Evolutionary conservation across 192 early-diverging fungal genomes (phyloP), one percentile per base, ranked within the genome.

Genomic region (Podila epicladia): DNA sequence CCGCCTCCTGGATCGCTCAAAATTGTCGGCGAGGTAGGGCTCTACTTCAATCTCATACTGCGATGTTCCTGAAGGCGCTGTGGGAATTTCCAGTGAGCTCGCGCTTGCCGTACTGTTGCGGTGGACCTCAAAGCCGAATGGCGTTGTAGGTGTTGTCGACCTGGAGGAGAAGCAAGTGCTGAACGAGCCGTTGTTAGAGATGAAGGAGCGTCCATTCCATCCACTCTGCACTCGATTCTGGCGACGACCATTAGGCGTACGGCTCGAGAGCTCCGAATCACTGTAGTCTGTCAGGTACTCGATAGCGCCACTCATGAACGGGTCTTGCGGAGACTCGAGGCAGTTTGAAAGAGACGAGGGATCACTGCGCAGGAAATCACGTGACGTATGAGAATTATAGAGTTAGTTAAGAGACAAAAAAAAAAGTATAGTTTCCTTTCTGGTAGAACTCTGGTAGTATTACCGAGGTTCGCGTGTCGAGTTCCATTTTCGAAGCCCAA

Each of bases 401-500:
- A 60, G 20, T 22, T 22, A 53, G 22, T 26, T 24, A 4, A 24
- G 53, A 24, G 9, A n/a, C n/a, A 26, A 55, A n/a, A 26, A 4
- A 8, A 1, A 37, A 3, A 3, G 35, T 9, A 37, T 11, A 37
- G 9, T 37, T 9, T 37, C 11, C 35, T 37, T 8, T 37, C n/a
- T n/a, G n/a, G n/a, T n/a, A n/a, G n/a, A n/a, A n/a, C n/a, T 37
- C 12, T 19, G 15, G 5, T 9, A 70, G 19, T 22, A 20, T 59
- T 31, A 78, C 75, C 64, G 71, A 24, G 62, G 65, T 38, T 69
- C 66, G 20, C 57, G 62, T 4, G 67, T 51, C 17, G 58, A 20
- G 49, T 38, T 20, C 74, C 70, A 69, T 48, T 24, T 28, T 55
- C 49, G 59, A 29, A 58, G 38, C 1, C 15, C 48, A 49, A 24